Conservation (phyloP, 768 basidiomycete species). For the Leucogyrophana mollusca region DNA sequence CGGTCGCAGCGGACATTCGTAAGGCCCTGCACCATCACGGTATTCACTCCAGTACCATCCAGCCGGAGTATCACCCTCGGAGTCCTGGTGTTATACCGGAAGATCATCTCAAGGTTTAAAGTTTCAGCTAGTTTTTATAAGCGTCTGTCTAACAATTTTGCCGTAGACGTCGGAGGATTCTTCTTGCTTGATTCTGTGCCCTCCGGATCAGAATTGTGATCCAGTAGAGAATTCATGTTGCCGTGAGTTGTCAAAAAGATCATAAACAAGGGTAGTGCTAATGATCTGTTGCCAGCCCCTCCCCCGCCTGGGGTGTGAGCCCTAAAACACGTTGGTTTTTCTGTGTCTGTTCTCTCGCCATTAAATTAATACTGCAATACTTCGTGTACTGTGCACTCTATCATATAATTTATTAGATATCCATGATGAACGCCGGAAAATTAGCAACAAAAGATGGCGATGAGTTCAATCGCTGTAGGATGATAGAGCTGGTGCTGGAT, state of each 20-base stretch:
- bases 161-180: constrained; percentile 49
- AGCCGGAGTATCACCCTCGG: constrained; percentile 73
- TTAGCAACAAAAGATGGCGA: constrained; percentile 68
- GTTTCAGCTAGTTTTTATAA: not conserved
- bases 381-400: constrained; percentile 12
- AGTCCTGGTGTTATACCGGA: constrained; percentile 35
- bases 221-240: constrained; percentile 75
- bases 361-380: too few species aligned
- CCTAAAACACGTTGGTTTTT: too few species aligned
- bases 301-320: constrained; percentile 42
- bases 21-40: constrained; percentile 85
- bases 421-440: constrained; percentile 63
- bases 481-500: constrained; percentile 43
- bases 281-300: constrained; percentile 39
- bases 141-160: constrained; percentile 5
- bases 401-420: constrained; percentile 3
- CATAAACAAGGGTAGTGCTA: not conserved
- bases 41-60: constrained; percentile 93
- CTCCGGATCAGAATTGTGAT: constrained; percentile 64
- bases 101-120: constrained; percentile 48
- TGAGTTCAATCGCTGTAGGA: constrained; percentile 60
- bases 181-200: constrained; percentile 72
- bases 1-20: constrained; percentile 79
- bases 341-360: not conserved
- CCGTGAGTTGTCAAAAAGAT: constrained; percentile 58